A percentile compares a stretch with the other conserved stretches of the same genome.
Evolutionary conservation across 495 filamentous ascomycete genomes (phyloP).

Genomic region (Penicillium fimorum): DNA sequence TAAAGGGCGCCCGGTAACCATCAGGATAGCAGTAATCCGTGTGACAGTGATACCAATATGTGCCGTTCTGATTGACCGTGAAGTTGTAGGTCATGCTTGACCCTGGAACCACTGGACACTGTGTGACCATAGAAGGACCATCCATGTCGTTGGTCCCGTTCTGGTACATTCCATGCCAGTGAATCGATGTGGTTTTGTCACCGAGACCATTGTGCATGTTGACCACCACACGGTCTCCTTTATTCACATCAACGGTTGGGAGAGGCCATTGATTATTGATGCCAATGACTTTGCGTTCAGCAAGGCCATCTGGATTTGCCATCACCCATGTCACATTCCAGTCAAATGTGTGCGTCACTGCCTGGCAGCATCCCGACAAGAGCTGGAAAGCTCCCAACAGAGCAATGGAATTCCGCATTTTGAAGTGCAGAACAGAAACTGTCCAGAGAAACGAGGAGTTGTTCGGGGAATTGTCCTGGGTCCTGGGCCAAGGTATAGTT

Average conservation of each 20-base stretch:
- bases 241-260: slow-evolving; percentile 64
- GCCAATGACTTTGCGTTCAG: slow-evolving; percentile 66
- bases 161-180: slow-evolving; percentile 81
- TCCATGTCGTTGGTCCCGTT: slow-evolving; percentile 71
- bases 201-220: slow-evolving; percentile 72
- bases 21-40: slow-evolving; percentile 69
- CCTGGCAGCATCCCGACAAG: neutral
- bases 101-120: slow-evolving; percentile 67
- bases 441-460: too few relatives aligned
- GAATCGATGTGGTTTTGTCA: slow-evolving; percentile 65
- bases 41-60: slow-evolving; percentile 85
- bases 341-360: slow-evolving; percentile 52
- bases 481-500: too few relatives aligned
- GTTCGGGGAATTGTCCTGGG: too few relatives aligned
- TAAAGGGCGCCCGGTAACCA: slow-evolving; percentile 67
- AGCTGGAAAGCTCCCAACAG: neutral
- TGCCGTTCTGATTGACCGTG: slow-evolving; percentile 71
- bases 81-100: slow-evolving; percentile 72
- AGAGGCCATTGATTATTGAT: slow-evolving; percentile 82
- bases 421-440: too few relatives aligned
- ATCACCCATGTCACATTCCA: slow-evolving; percentile 79
- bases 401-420: too few relatives aligned
- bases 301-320: slow-evolving; percentile 73
- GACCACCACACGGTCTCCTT: slow-evolving; percentile 70
- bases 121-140: slow-evolving; percentile 64